Evolutionary conservation across 192 early-diverging fungal species (phyloP), one percentile per base, ranked within the genome.

Genomic region (Cetraspora pellucida): DNA sequence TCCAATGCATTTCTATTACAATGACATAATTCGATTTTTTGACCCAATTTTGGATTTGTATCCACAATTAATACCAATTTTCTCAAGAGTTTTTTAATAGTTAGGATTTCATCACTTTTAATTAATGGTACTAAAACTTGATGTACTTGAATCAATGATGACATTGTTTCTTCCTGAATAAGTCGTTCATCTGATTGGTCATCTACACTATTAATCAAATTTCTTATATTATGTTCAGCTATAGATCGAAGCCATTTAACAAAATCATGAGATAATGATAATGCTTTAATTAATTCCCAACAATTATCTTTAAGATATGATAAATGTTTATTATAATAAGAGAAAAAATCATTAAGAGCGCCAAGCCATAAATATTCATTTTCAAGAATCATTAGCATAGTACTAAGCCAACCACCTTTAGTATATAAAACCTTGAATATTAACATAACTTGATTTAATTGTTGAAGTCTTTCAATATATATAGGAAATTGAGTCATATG

Each of bases 121-220:
- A 67, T 65, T 21, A 74, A 23, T 54, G 61, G 59, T 5, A 57
- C 14, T 30, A 73, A 23, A 44, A 63, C 31, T 55, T 74, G 72
- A 0, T 45, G 61, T 28, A 78, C 72, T 75, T 78, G 46, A 44
- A 78, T 65, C 3, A 65, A 44, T 0, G 77, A 54, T 14, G 58
- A 50, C 3, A 78, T 31, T 16, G 68, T 63, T 25, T 78, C 71
- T 17, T 78, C 69, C 55, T 76, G 63, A 10, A 66, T 55, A 3
- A 76, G 50, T n/a, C 72, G 19, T 63, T 63, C 73, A 75, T 78
- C 77, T 9, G 72, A 55, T 23, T 65, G 59, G 0, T 78, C 77
- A 66, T 78, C 77, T 10, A 65, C 46, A n/a, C 59, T 71, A 57
- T 78, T 78, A 66, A 78, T 78, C 28, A 72, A 19, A 72, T 78